These are phyloP conservation scores for Batkoa obscura DNA, from an alignment of 371 early-diverging fungal species.

Conservation along the genomic window DNA sequence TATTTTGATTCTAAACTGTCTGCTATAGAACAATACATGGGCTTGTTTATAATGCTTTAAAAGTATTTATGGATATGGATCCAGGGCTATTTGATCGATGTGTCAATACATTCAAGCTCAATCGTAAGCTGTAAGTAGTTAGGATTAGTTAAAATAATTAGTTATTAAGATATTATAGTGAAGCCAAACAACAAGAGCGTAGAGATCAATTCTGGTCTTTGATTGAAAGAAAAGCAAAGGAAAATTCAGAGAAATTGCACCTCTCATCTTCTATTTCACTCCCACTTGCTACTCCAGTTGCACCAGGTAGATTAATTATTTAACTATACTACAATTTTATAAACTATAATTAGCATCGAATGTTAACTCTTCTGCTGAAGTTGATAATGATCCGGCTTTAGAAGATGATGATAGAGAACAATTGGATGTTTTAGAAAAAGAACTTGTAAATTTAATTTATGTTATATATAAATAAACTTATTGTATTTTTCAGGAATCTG, in stretches of 20 bases:
- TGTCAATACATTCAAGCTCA: slow-evolving; percentile 58
- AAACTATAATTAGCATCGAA: no score
- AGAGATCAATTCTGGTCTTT: slow-evolving; percentile 69
- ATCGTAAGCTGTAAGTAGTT: slow-evolving; percentile 49
- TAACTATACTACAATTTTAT: no score
- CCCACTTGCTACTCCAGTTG: neutral
- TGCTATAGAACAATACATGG: slow-evolving; percentile 68
- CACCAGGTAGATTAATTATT: no score
- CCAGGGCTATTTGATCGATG: slow-evolving; percentile 80
- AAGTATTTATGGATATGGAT: slow-evolving; percentile 77
- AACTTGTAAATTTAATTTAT: slow-evolving; percentile 14
- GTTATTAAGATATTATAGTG: slow-evolving; percentile 22
- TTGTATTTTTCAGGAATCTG: slow-evolving; percentile 10
- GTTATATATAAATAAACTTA: neutral
- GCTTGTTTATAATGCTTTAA: slow-evolving; percentile 79
- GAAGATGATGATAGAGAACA: slow-evolving; percentile 11
- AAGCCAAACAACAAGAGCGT: slow-evolving; percentile 65
- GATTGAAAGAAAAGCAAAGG: slow-evolving; percentile 37
- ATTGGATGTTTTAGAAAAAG: slow-evolving; percentile 18
- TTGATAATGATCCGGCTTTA: slow-evolving; percentile 14
- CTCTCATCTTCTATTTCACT: neutral
- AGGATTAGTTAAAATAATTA: neutral
- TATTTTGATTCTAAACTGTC: neutral
- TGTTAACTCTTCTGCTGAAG: slow-evolving; percentile 10
- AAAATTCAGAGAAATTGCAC: slow-evolving; percentile 17